Evolutionary conservation across 2,329 filamentous ascomycete genomes (phyloP).

Genomic region (Fusarium multiceps): DNA sequence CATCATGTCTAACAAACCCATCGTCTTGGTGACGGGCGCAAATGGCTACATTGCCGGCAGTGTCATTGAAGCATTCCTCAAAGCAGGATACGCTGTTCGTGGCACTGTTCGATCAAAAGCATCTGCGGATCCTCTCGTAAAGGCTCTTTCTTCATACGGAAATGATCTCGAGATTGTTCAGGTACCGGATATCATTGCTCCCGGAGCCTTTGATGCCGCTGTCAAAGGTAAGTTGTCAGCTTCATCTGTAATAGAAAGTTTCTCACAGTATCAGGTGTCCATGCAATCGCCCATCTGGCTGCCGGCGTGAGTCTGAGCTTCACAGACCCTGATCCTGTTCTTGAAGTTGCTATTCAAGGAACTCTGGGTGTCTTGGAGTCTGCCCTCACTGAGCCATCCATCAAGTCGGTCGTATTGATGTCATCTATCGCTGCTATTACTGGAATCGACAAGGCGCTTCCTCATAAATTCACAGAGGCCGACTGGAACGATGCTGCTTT

Average conservation of each 20-base stretch:
- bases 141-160: conserved; percentile 35
- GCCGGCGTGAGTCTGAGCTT: conserved; percentile 36
- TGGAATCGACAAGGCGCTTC: background rate
- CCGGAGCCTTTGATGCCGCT: conserved; percentile 52
- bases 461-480: conserved; percentile 36
- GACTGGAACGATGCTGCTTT: conserved; percentile 41
- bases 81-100: conserved; percentile 53
- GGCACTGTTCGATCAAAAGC: conserved; percentile 52
- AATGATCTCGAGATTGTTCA: conserved; percentile 41
- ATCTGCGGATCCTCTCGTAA: conserved; percentile 34
- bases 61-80: conserved; percentile 52
- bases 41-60: conserved; percentile 55
- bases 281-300: conserved; percentile 42
- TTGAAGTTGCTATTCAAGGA: conserved; percentile 36
- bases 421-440: conserved; percentile 40
- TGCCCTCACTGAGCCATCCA: conserved; percentile 33
- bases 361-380: conserved; percentile 38
- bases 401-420: conserved; percentile 44
- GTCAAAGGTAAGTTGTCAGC: conserved; percentile 43
- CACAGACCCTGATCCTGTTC: conserved; percentile 37
- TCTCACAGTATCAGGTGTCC: conserved; percentile 28
- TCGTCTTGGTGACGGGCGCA: conserved; percentile 53
- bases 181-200: conserved; percentile 51
- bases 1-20: conserved; percentile 38
- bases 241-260: background rate